Conservation (phyloP, 495 filamentous ascomycete species). For the Cryomyces minteri region DNA sequence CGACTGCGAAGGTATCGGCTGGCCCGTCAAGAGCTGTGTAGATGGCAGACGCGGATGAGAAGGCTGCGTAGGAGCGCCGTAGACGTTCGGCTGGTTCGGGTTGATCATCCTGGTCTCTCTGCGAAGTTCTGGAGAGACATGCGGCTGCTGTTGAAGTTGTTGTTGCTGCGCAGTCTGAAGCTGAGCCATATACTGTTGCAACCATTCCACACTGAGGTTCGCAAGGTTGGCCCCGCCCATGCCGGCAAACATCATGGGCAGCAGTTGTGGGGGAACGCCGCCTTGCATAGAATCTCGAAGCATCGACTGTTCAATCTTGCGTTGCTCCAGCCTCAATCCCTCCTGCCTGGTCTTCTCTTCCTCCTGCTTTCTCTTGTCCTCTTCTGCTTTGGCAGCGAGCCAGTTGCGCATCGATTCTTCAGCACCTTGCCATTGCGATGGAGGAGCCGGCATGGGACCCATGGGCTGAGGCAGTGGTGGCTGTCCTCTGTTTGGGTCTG, state of each 20-base stretch:
- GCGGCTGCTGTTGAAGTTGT: constrained; percentile 34
- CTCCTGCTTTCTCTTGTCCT: constrained; percentile 69
- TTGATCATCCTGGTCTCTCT: constrained; percentile 26
- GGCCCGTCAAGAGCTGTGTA: neutral
- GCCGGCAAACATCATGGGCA: constrained; percentile 79
- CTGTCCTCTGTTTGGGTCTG: constrained; percentile 11
- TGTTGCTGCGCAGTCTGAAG: constrained; percentile 23
- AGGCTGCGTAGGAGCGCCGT: constrained; percentile 11
- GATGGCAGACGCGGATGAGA: constrained; percentile 12
- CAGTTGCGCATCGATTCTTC: constrained; percentile 72
- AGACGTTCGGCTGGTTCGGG: constrained; percentile 11
- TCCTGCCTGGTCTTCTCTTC: constrained; percentile 80
- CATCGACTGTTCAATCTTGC: constrained; percentile 70
- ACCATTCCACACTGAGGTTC: constrained; percentile 46
- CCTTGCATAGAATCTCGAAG: constrained; percentile 60
- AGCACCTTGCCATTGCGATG: constrained; percentile 49
- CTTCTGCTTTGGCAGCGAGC: constrained; percentile 69
- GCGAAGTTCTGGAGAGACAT: constrained; percentile 22
- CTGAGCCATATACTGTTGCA: constrained; percentile 45
- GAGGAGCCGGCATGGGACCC: constrained; percentile 44
- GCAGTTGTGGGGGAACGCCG: constrained; percentile 69
- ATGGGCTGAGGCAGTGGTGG: constrained; percentile 6
- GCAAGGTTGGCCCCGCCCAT: constrained; percentile 50
- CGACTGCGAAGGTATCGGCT: too few species aligned
- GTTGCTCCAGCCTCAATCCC: constrained; percentile 54